These are phyloP conservation scores for Ustilago curta DNA, from an alignment of 1,284 basidiomycete species.

Conservation along the genomic window DNA sequence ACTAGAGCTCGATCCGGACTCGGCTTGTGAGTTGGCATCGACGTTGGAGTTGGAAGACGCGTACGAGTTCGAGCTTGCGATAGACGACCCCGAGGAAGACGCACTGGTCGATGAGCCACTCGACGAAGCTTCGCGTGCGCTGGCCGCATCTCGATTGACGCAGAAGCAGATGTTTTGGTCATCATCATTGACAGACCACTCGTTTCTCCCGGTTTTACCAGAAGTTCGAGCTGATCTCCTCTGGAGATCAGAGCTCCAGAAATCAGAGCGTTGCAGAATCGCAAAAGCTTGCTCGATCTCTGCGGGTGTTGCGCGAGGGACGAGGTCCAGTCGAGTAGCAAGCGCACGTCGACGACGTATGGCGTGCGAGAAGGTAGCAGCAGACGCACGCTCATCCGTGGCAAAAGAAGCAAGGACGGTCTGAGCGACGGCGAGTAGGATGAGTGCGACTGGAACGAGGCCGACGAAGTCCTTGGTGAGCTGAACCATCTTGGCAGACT, in stretches of 20 bases:
- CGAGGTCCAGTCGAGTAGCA: constrained; percentile 18
- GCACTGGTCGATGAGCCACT: not conserved
- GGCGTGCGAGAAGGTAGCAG: constrained; percentile 13
- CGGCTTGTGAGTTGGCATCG: not conserved
- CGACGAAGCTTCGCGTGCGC: not conserved
- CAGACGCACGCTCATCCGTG: not conserved
- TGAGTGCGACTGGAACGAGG: constrained; percentile 17
- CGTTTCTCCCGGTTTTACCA: constrained; percentile 18
- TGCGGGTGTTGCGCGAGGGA: constrained; percentile 23
- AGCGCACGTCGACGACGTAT: constrained; percentile 21
- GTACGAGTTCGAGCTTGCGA: not conserved
- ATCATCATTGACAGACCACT: constrained; percentile 36
- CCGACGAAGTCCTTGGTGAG: constrained; percentile 13
- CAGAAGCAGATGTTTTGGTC: constrained; percentile 40
- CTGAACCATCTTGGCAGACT: constrained; percentile 19
- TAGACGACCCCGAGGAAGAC: constrained; percentile 3
- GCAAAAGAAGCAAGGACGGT: constrained; percentile 5
- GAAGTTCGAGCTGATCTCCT: constrained; percentile 22
- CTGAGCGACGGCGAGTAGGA: constrained; percentile 12
- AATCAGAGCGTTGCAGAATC: constrained; percentile 29
- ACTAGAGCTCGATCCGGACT: constrained; percentile 3
- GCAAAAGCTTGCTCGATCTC: constrained; percentile 32
- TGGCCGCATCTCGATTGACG: constrained; percentile 23
- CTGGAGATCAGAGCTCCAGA: constrained; percentile 15
- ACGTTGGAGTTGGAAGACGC: constrained; percentile 9